Percentiles rank a stretch among this genome's conserved stretches.
Evolutionary conservation across 2,329 filamentous ascomycete species (phyloP).

Genomic region (Colletotrichum godetiae): DNA sequence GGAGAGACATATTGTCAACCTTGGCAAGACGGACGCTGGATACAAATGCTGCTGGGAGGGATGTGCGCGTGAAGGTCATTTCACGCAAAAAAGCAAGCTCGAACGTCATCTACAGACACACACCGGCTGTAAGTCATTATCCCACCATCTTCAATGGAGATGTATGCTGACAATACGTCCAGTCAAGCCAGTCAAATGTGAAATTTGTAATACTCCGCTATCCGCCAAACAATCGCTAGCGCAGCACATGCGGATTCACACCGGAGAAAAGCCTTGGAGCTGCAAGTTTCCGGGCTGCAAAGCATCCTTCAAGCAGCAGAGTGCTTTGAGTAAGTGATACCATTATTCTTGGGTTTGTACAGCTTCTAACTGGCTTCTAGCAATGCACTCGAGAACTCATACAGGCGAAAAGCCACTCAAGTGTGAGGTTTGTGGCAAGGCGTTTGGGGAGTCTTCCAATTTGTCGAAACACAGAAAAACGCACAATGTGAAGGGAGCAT

Average conservation of each 20-base stretch:
- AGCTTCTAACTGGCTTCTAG: conserved; percentile 46
- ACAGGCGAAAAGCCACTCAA: conserved; percentile 72
- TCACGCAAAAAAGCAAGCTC: conserved; percentile 71
- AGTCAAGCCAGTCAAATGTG: conserved; percentile 71
- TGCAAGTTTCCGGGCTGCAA: conserved; percentile 63
- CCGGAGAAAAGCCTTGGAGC: conserved; percentile 71
- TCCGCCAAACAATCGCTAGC: conserved; percentile 76
- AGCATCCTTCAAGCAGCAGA: conserved; percentile 74
- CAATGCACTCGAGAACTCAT: conserved; percentile 76
- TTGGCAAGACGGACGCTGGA: conserved; percentile 51
- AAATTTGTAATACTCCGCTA: conserved; percentile 66
- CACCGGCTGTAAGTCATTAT: conserved; percentile 65
- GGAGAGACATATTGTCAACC: conserved; percentile 57
- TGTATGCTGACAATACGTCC: conserved; percentile 40
- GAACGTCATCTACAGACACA: conserved; percentile 75
- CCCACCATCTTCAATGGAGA: not conserved
- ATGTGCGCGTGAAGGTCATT: conserved; percentile 65
- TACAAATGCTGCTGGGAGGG: conserved; percentile 68
- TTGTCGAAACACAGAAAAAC: conserved; percentile 74
- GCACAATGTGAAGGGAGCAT: conserved; percentile 64
- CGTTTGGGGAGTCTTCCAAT: conserved; percentile 74
- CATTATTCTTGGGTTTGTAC: conserved; percentile 1
- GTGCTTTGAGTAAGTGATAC: conserved; percentile 67
- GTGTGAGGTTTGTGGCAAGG: conserved; percentile 68
- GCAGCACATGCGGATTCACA: conserved; percentile 76